Base-by-base conservation (phyloP, 345 rosid genomes). In the Citrus unshiu region DNA sequence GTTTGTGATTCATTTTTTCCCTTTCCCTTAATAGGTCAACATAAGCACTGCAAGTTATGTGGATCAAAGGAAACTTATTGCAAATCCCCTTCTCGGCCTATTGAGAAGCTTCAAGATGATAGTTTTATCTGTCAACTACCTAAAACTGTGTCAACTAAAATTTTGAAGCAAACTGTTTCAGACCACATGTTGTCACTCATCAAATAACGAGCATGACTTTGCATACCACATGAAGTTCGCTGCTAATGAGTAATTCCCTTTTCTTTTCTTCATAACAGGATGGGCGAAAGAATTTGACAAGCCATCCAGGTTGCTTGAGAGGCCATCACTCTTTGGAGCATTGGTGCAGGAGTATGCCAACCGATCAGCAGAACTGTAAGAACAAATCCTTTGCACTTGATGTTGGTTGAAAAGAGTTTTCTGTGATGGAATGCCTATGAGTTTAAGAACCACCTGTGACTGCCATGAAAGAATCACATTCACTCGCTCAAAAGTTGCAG, bases 301-400 rank as follows among this genome's bases (percentile, higher is more conserved):
- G 57, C 99, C 99, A 9, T 85, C 92, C 18, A 81, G 83, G 34
- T 81, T 95, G 87, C 86, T 95, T 0, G 94, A 92, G 85, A 87
- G 88, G 79, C 89, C 49, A 19, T 88, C 98, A 9, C 87, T 93
- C 3, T 95, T 95, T 68, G 93, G 87, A 22, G 96, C 98, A 59
- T 39, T 95, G 72, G 98, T 95, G 80, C 98, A 92, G 84, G 99
- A 95, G 79, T 95, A 95, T 18, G 98, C 98, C 43, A 90, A 90
- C 63, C 90, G 99, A 25, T 90, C 99, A 16, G 70, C 93, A 19
- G 95, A 92, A 67, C 75, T 92, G 25, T 93, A 81, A 21, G n/a
- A 54, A 71, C 40, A 54, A 71, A 29, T 51, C 8, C 18, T 54
- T 5, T 9, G 24, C 19, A 2, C 56, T 46, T 65, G 22, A 65